Base-by-base conservation (phyloP, 176 grass and related monocot genomes). In the Aegilops speltoides region DNA sequence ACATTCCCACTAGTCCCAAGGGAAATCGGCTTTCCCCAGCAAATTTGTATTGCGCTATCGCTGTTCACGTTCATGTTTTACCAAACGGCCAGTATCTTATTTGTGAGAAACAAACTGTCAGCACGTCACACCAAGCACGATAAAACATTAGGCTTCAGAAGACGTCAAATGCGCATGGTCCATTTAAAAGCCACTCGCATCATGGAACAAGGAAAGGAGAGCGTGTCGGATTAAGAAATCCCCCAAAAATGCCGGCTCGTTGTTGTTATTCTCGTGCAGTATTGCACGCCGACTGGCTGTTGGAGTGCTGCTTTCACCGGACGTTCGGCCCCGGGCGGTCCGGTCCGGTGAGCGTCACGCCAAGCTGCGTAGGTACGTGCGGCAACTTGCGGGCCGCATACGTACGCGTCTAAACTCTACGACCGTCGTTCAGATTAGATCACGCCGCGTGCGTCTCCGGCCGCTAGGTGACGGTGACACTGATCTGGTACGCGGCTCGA, bases 31-130 rank as follows among this genome's bases (percentile, higher is more conserved):
- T 48, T 48, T 5, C 12, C 45, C 45, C 13, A 4, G 45, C 45
- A 48, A 10, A 48, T 48, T 14, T 48, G 11, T 48, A 48, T 48
- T 85, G 14, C 80, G 67, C 56, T 5, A 24, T 36, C 48, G 76
- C 38, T 66, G 68, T 15, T 67, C 64, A 57, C 29, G 82, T 85
- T 23, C 68, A 76, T 37, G 46, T 81, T 89, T 81, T 77, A 85
- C 68, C 88, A 69, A 85, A 59, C 54, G 54, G 2, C 2, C 54
- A 59, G 54, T 59, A 57, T 20, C 6, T 57, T 56, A 56, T 56
- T 56, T 56, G 16, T 7, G 6, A 20, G 5, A 56, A 20, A 56
- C 0, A 56, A 20, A 56, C 77, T 45, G 82, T 33, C 82, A 60
- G 82, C 80, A 76, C 13, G 59, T 19, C 33, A 20, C 20, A 37